Conservation (phyloP, 2,329 filamentous ascomycete species). For the Stagonosporopsis tanaceti region DNA sequence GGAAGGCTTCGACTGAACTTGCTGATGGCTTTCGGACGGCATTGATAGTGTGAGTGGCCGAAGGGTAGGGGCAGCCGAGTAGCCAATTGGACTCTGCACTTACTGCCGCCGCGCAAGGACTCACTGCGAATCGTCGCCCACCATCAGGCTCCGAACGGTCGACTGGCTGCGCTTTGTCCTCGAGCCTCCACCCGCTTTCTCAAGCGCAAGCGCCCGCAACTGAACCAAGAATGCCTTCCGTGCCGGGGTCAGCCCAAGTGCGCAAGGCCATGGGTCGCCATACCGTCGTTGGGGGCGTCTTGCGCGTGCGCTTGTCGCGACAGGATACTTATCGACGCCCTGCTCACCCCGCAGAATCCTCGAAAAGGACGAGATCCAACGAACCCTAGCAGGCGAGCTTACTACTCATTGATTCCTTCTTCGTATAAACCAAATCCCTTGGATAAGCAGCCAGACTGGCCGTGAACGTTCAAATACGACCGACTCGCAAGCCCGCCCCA, state of each 20-base stretch:
- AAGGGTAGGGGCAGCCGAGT: conserved; percentile 30
- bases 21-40: conserved; percentile 36
- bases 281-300: conserved; percentile 34
- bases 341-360: conserved; percentile 37
- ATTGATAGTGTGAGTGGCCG: conserved; percentile 28
- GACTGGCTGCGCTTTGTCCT: conserved; percentile 40
- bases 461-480: conserved; percentile 32
- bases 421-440: conserved; percentile 30
- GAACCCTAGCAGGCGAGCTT: conserved; percentile 22
- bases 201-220: conserved; percentile 49
- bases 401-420: conserved; percentile 18
- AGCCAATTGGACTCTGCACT: conserved; percentile 40
- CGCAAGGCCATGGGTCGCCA: conserved; percentile 35
- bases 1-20: conserved; percentile 24
- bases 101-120: conserved; percentile 39
- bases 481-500: conserved; percentile 40
- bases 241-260: conserved; percentile 38
- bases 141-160: conserved; percentile 39
- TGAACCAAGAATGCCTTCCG: conserved; percentile 38
- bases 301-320: conserved; percentile 33
- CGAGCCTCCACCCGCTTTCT: conserved; percentile 43
- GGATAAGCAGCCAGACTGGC: conserved; percentile 30
- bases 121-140: conserved; percentile 47
- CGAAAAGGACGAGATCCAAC: conserved; percentile 41
- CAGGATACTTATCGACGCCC: conserved; percentile 44